A percentile compares a stretch with the other conserved stretches of the same genome.
Conservation (phyloP, 2,329 filamentous ascomycete species). For the Sporothrix protearum region DNA sequence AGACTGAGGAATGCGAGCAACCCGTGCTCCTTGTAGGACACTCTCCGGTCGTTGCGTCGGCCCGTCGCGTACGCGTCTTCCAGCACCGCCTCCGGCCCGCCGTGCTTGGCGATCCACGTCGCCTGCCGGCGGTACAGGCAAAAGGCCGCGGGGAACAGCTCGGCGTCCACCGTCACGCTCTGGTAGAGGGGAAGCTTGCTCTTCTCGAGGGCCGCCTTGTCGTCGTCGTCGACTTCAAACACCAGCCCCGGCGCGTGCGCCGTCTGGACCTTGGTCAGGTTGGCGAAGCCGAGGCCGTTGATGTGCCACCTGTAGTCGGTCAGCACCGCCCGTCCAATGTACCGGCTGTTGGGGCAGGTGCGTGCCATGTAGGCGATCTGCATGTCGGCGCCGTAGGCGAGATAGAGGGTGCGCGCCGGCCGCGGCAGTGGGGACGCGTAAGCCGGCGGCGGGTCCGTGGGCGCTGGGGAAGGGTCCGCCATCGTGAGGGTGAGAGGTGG, state of each 20-base stretch:
- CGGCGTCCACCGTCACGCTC: not conserved
- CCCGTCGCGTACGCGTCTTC: not conserved
- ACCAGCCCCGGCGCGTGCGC: constrained; percentile 17
- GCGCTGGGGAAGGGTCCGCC: not conserved
- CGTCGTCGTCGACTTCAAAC: constrained; percentile 7
- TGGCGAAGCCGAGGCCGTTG: constrained; percentile 14
- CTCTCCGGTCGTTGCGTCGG: not conserved
- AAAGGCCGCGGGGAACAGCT: constrained; percentile 17
- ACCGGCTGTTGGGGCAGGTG: constrained; percentile 16
- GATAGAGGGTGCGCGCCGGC: constrained; percentile 11
- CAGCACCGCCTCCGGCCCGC: constrained; percentile 18
- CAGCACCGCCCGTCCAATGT: constrained; percentile 21
- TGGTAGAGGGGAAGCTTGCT: not conserved
- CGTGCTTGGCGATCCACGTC: constrained; percentile 13
- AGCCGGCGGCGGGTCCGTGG: not conserved
- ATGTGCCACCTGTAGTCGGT: constrained; percentile 20
- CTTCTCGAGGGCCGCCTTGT: not conserved
- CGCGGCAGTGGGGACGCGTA: not conserved
- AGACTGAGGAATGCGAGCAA: not conserved
- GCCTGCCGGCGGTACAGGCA: constrained; percentile 20
- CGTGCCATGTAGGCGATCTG: constrained; percentile 20
- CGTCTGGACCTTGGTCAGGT: not conserved
- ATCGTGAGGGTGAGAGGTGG: not conserved
- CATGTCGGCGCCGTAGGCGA: constrained; percentile 24
- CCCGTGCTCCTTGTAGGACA: not conserved